Evolutionary conservation across 306 rosid species (phyloP).

Genomic region (Alnus rubra): DNA sequence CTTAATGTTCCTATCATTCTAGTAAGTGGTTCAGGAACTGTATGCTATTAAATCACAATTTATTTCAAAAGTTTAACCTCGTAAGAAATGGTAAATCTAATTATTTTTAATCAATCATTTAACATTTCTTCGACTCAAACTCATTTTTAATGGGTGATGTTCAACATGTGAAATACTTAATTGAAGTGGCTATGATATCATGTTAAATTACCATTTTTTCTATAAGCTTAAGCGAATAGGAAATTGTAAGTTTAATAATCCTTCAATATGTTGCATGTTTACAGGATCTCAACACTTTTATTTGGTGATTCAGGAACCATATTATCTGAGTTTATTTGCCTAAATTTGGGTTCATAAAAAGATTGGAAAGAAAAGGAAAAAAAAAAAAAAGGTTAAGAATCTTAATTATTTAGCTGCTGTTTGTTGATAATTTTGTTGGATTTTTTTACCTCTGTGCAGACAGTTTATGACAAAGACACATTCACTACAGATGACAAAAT

Average conservation of each 20-base stretch:
- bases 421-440: slow-evolving; percentile 6
- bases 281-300: not conserved
- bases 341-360: not conserved
- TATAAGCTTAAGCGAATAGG: too few relatives aligned
- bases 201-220: too few relatives aligned
- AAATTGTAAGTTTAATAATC: too few relatives aligned
- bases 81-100: too few relatives aligned
- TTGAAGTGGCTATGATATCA: too few relatives aligned
- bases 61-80: too few relatives aligned
- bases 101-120: too few relatives aligned
- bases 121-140: too few relatives aligned
- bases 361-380: not conserved
- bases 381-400: not conserved
- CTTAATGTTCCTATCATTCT: slow-evolving; percentile 49
- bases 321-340: not conserved
- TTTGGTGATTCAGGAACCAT: not conserved
- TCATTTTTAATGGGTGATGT: too few relatives aligned
- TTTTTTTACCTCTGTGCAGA: slow-evolving; percentile 32
- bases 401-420: not conserved
- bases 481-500: slow-evolving; percentile 69
- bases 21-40: slow-evolving; percentile 34
- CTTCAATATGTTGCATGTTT: not conserved
- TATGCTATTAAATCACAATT: too few relatives aligned
- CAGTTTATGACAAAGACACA: slow-evolving; percentile 72
- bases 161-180: too few relatives aligned